These are phyloP conservation scores for Asterophora lycoperdoides DNA, from an alignment of 768 basidiomycete species.

Conservation along the genomic window DNA sequence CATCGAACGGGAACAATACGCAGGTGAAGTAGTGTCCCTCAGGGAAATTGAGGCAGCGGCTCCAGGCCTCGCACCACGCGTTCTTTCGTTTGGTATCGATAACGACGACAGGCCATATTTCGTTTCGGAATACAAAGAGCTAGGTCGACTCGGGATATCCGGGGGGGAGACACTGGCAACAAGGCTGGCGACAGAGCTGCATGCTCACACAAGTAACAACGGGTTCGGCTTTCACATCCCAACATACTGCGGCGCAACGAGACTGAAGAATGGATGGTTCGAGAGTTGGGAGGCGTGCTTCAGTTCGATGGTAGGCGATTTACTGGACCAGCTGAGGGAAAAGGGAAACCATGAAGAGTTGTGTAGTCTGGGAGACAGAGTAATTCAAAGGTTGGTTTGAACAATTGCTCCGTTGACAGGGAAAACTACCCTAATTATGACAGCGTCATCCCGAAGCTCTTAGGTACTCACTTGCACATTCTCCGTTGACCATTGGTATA, in stretches of 20 bases:
- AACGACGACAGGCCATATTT: constrained; percentile 52
- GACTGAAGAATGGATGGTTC: constrained; percentile 70
- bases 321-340: constrained; percentile 44
- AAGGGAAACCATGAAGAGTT: constrained; percentile 41
- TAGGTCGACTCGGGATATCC: constrained; percentile 41
- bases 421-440: neutral
- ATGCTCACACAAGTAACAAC: constrained; percentile 45
- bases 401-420: neutral
- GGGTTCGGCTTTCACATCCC: constrained; percentile 72
- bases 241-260: constrained; percentile 73
- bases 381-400: constrained; percentile 41
- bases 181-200: constrained; percentile 65
- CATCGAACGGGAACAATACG: constrained; percentile 58
- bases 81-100: constrained; percentile 47
- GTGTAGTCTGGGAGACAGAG: constrained; percentile 46
- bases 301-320: constrained; percentile 52
- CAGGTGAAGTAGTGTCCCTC: constrained; percentile 67
- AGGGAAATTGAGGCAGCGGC: constrained; percentile 59
- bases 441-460: constrained; percentile 72
- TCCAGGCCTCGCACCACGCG: constrained; percentile 57
- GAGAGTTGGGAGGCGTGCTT: constrained; percentile 69
- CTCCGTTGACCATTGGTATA: neutral
- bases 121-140: constrained; percentile 69
- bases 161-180: constrained; percentile 51
- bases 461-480: constrained; percentile 33